Base-by-base conservation (phyloP, 768 basidiomycete species). In the Kwoniella mangroviensis region DNA sequence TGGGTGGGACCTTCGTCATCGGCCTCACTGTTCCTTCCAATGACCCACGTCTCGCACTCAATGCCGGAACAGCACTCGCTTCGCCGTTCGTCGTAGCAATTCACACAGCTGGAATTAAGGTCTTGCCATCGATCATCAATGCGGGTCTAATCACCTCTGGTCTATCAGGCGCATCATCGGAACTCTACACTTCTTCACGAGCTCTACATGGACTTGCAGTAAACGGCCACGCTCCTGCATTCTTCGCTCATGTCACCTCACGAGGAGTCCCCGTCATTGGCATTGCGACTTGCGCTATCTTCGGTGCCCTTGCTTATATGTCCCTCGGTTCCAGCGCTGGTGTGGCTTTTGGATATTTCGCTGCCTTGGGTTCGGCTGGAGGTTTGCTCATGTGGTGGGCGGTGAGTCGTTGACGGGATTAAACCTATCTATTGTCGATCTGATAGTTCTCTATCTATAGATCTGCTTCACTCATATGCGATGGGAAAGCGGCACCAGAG, bases 61-160 rank as follows among this genome's bases (percentile, higher is more conserved):
- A 21, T 15, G 41, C 66, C 7, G 67, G 61, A 4, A 68, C 69
- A 55, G 92, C 92, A n/a, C 88, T 89, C 0, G 80, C 89, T 63
- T 92, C 91, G 3, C 92, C 93, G 2, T 94, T 92, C 83, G 92
- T 94, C 65, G 90, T 94, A 72, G 92, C 91, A 21, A 74, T 94
- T 73, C 86, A 84, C 54, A 86, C 86, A 53, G 89, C 91, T 0
- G 90, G 92, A 12, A 87, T 92, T 78, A 89, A 87, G 84, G 88
- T 76, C 49, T 73, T 80, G 43, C 81, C 78, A 7, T 63, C 69
- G 24, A 67, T 76, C 57, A 70, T 76, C 73, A 76, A 55, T 21
- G 64, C 64, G 70, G 54, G 56, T 55, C n/a, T 54, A 15, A 40
- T 54, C 53, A 54, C 52, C 10, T 41, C 34, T 22, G 68, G 49